Evolutionary conservation across 345 rosid genomes (phyloP), one percentile per base, ranked within the genome.

Genomic region (Eucalyptus guilfoylei): DNA sequence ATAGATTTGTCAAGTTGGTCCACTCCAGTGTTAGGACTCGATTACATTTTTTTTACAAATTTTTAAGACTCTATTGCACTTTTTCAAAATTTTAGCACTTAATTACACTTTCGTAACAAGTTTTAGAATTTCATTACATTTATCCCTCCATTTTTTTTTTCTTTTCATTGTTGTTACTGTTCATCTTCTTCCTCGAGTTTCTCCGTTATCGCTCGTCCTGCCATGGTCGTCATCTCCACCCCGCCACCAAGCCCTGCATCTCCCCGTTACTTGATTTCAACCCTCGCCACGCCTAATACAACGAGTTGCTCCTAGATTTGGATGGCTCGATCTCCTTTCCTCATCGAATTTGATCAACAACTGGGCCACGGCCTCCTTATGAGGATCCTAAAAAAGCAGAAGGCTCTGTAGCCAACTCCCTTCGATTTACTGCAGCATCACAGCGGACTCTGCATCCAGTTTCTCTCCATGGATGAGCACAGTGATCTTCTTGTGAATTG

Each of bases 341-440:
- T 89, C 88, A 2, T 52, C 89, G 83, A 88, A 92, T 87, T 91
- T 90, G 44, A 89, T 88, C 94, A 92, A n/a, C n/a, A n/a, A 88
- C 64, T 88, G 87, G 60, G 91, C 92, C 28, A 55, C 14, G 50
- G 91, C 88, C 47, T 88, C 89, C 24, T 91, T 88, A 17, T 48
- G 52, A 5, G 92, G 86, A 88, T 92, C 90, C 19, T n/a, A 28
- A 3, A 93, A 91, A 64, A 93, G 88, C 88, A 92, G 49, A 14
- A 92, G 90, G 50, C 28, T 62, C 0, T 90, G 88, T 0, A 90
- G 91, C 94, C 93, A 91, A 5, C 44, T 86, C 54, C 91, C 92
- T 19, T 93, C 93, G 9, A 92, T 87, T 40, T 91, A 91, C 80
- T 89, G 89, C 42, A 91, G 88, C 1, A 92, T 91, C 44, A 91